A percentile compares a stretch with the other conserved stretches of the same genome.
Conservation (phyloP, 2,329 filamentous ascomycete species). For the Pyricularia pennisetigena region DNA sequence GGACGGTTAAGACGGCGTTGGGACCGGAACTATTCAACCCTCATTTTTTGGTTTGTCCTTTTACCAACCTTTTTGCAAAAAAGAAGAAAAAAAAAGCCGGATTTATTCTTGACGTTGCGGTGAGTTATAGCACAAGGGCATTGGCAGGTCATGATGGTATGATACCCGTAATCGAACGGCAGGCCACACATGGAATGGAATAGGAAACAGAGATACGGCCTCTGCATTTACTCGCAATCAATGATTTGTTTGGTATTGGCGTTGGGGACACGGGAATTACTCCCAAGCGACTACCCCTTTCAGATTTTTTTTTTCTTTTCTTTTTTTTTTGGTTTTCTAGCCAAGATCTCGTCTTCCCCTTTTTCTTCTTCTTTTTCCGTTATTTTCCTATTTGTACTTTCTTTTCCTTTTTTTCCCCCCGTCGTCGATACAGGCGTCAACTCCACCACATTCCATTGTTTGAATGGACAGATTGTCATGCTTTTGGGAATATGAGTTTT, state of each 20-base stretch:
- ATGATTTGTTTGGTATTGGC: not conserved
- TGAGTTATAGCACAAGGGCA: not conserved
- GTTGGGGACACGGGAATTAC: not conserved
- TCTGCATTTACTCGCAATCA: not conserved
- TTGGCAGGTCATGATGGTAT: not conserved
- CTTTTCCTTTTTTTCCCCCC: not conserved
- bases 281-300: constrained; percentile 1
- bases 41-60: not conserved
- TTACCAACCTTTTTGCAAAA: not conserved
- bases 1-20: not conserved
- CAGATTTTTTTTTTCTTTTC: not conserved
- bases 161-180: not conserved
- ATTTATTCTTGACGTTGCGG: not conserved
- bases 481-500: not conserved
- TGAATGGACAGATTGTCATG: not conserved
- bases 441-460: not conserved
- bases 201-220: not conserved
- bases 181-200: not conserved
- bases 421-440: not conserved
- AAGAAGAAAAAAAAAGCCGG: too few species aligned
- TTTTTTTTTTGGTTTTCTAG: not conserved
- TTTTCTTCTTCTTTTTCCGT: not conserved
- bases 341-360: not conserved
- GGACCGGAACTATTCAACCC: not conserved
- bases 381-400: constrained; percentile 1